These are phyloP conservation scores for Botryobasidium botryosum DNA, from an alignment of 768 basidiomycete species.

Conservation along the genomic window DNA sequence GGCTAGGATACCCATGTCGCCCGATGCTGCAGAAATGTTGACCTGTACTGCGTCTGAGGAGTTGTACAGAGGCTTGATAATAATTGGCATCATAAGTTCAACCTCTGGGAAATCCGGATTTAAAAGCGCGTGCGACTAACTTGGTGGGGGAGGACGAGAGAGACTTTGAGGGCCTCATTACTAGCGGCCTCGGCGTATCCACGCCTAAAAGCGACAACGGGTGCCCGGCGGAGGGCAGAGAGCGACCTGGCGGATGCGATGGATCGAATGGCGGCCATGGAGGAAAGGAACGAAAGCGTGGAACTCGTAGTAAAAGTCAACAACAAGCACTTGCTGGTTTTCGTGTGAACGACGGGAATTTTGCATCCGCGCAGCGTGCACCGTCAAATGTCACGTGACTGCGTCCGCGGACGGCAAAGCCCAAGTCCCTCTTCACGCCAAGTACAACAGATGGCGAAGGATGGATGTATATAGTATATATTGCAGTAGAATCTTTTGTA, in stretches of 20 bases:
- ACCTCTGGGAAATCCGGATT: not conserved
- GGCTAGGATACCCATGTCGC: slow-evolving; percentile 98
- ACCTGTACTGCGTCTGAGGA: slow-evolving; percentile 90
- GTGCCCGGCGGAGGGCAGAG: slow-evolving; percentile 6
- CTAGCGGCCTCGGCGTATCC: slow-evolving; percentile 75
- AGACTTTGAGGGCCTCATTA: slow-evolving; percentile 73
- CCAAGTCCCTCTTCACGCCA: no score
- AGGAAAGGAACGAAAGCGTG: no score
- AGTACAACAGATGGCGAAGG: no score
- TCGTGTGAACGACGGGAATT: no score
- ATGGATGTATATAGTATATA: no score
- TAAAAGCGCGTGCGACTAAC: slow-evolving; percentile 28
- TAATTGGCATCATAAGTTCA: not conserved
- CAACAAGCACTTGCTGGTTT: not conserved
- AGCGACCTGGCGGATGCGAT: slow-evolving; percentile 10
- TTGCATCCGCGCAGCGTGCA: no score
- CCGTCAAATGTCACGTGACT: no score
- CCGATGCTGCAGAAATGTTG: slow-evolving; percentile 82
- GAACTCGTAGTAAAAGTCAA: not conserved
- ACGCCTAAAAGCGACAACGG: slow-evolving; percentile 29
- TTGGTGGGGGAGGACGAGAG: slow-evolving; percentile 89
- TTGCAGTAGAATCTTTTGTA: no score
- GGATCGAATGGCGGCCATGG: slow-evolving; percentile 28
- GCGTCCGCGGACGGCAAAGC: no score
- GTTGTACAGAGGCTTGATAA: slow-evolving; percentile 64